Evolutionary conservation across 768 basidiomycete genomes (phyloP), one percentile per base, ranked within the genome.

Genomic region (Collybiopsis luxurians): DNA sequence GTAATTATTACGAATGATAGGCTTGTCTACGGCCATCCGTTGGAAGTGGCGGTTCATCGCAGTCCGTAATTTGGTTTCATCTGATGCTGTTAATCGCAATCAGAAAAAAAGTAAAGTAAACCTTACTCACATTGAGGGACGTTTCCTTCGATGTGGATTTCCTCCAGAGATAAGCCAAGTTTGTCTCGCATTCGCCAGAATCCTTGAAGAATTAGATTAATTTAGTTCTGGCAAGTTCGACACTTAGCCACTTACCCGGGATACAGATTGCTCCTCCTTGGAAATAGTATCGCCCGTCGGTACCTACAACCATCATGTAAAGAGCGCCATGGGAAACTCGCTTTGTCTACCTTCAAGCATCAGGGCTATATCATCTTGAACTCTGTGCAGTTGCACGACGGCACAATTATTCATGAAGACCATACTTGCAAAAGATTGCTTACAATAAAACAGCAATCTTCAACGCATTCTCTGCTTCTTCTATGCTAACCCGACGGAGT

Each of bases 131-230:
- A 90, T 69, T 82, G 82, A n/a, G 89, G 87, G 31, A 91, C 90
- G 64, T 85, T 73, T 26, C 90, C 89, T 26, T 78, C 74, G 53
- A 74, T 69, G 69, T 92, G 89, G 40, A 91, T 90, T 53, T 89
- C 84, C 53, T 89, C 84, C 39, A 91, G 72, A 21, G 84, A 75
- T 63, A 85, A 73, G 5, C 89, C 91, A 53, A 89, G 81, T 72
- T 91, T 91, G 70, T 91, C 89, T 60, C 79, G 67, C 71, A 91
- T 76, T 15, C 89, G 78, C 90, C 90, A 91, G 59, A 82, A 85
- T 23, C 90, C 90, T 88, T 63, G 39, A 12, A 31, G 58, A 4
- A 36, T 39, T 11, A 51, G 26, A 53, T 46, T 7, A 28, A 23
- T 28, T 36, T 17, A 19, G 43, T 13, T 19, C 31, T 38, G 59